Evolutionary conservation across 2,329 filamentous ascomycete genomes (phyloP).

Genomic region (Nigrospora sphaerica): DNA sequence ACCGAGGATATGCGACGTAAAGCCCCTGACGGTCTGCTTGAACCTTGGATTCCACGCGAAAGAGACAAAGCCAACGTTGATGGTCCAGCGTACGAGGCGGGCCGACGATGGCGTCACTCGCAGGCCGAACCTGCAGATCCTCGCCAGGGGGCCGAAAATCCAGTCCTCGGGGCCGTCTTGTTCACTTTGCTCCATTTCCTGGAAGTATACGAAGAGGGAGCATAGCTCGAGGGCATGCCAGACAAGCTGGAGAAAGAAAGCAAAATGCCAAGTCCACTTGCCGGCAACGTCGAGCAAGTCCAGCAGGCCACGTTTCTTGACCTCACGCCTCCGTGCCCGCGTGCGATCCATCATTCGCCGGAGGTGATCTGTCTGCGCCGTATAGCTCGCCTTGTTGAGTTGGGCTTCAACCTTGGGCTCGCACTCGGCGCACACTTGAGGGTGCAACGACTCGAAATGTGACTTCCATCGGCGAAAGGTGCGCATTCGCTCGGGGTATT

Average conservation of each 20-base stretch:
- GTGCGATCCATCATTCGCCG: constrained; percentile 67
- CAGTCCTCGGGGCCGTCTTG: constrained; percentile 6
- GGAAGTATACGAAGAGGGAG: constrained; percentile 9
- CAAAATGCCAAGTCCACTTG: constrained; percentile 40
- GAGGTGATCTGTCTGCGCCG: constrained; percentile 75
- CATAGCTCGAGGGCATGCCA: constrained; percentile 40
- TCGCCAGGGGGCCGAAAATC: constrained; percentile 4
- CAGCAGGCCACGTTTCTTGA: constrained; percentile 30
- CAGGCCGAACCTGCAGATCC: constrained; percentile 8
- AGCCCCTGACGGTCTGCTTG: constrained; percentile 52
- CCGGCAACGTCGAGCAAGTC: constrained; percentile 36
- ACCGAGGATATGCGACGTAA: constrained; percentile 50
- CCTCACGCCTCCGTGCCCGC: constrained; percentile 33
- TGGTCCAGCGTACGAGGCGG: constrained; percentile 36
- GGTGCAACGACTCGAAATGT: constrained; percentile 74
- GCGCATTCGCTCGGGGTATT: constrained; percentile 61
- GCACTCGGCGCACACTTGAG: constrained; percentile 79
- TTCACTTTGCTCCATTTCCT: constrained; percentile 6
- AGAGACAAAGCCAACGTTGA: constrained; percentile 42
- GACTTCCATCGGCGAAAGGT: constrained; percentile 64
- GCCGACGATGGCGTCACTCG: constrained; percentile 32
- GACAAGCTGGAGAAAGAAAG: constrained; percentile 23
- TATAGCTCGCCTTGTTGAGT: constrained; percentile 67
- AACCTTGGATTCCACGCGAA: constrained; percentile 66
- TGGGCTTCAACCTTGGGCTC: constrained; percentile 64